phyloP scores from a whole-genome alignment of 495 filamentous ascomycete genomes.

The Penicillium psychrofluorescens region DNA sequence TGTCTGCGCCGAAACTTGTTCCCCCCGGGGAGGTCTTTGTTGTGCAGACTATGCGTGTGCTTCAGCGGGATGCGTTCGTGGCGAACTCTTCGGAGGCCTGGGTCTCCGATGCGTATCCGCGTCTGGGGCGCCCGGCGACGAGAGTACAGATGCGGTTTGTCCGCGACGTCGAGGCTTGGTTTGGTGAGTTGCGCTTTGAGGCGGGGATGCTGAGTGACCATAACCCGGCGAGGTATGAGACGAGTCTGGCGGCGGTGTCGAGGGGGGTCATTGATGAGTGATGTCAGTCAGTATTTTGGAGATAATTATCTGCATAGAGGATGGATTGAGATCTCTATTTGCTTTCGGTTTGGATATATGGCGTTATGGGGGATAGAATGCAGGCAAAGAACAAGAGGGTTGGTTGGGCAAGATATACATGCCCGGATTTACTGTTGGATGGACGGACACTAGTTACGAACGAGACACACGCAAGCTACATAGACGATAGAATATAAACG shows the following conservation, averaged over 20 bases:
- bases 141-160: conserved; percentile 60
- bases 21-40: conserved; percentile 74
- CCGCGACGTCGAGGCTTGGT: conserved; percentile 56
- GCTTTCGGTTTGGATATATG: no score
- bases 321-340: no score
- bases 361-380: no score
- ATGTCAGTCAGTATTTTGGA: background rate
- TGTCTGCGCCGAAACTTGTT: conserved; percentile 63
- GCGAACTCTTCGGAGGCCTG: conserved; percentile 7
- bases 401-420: no score
- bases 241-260: conserved; percentile 44
- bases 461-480: no score
- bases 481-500: background rate
- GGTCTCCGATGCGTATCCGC: conserved; percentile 22
- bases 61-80: conserved; percentile 50
- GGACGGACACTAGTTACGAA: no score
- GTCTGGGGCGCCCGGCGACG: conserved; percentile 54
- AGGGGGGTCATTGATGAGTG: conserved; percentile 45
- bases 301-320: no score
- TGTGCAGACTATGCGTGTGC: conserved; percentile 54
- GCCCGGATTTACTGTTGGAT: no score
- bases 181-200: conserved; percentile 65
- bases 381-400: no score
- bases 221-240: conserved; percentile 69
- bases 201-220: conserved; percentile 71